Percentiles rank a stretch among this genome's conserved stretches.
Conservation (phyloP, 2,329 filamentous ascomycete species). For the Colletotrichum plurivorum region DNA sequence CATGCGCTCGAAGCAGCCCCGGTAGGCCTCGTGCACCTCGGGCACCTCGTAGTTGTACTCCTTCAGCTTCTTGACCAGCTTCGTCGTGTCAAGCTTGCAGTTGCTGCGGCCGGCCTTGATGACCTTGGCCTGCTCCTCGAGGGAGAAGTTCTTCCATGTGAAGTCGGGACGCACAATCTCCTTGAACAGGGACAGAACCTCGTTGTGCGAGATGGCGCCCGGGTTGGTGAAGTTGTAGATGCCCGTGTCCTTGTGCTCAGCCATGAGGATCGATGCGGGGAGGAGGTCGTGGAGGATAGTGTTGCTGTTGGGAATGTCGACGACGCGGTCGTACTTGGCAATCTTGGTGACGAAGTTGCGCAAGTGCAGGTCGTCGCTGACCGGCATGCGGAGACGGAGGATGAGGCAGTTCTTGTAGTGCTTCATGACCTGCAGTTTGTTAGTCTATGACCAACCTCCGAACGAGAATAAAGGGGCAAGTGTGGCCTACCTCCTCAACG, state of each 20-base stretch:
- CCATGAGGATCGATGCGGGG: constrained; percentile 71
- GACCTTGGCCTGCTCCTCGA: constrained; percentile 77
- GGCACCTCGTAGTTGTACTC: constrained; percentile 72
- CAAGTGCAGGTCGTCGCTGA: constrained; percentile 75
- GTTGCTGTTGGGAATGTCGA: constrained; percentile 79
- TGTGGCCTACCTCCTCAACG: constrained; percentile 70
- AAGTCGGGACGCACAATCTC: constrained; percentile 73
- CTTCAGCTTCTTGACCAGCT: constrained; percentile 71
- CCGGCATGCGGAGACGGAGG: constrained; percentile 78
- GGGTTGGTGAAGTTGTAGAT: constrained; percentile 81
- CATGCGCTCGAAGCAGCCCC: constrained; percentile 75
- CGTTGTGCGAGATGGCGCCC: constrained; percentile 79
- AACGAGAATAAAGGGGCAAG: neutral
- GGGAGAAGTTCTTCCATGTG: constrained; percentile 75
- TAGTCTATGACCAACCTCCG: constrained; percentile 8
- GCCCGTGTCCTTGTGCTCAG: constrained; percentile 73
- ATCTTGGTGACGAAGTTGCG: constrained; percentile 81
- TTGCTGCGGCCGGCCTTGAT: constrained; percentile 78
- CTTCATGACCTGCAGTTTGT: constrained; percentile 67
- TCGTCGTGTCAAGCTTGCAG: constrained; percentile 74
- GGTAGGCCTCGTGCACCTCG: constrained; percentile 74
- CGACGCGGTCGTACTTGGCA: constrained; percentile 73
- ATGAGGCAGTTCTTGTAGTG: constrained; percentile 73
- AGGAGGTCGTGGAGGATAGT: constrained; percentile 76
- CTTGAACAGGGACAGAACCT: constrained; percentile 74